Percentiles rank a stretch among this genome's conserved stretches.
phyloP scores from a whole-genome alignment of 2,329 filamentous ascomycete species.

The Talaromyces sp. region DNA sequence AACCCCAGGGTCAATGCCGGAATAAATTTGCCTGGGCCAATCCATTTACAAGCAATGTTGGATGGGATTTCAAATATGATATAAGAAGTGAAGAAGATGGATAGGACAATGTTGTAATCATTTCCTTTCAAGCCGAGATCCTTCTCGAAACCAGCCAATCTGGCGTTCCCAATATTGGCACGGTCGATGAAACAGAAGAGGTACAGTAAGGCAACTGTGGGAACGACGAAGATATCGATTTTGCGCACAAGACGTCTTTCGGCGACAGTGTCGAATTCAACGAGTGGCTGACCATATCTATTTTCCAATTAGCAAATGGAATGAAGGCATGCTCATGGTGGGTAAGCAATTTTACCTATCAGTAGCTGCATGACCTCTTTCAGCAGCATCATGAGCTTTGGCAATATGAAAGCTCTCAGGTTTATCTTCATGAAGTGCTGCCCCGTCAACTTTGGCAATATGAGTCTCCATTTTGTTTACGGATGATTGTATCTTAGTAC shows the following conservation, averaged over 20 bases:
- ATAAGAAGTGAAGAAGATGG: constrained; percentile 74
- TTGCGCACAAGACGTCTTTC: constrained; percentile 60
- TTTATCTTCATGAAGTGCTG: background rate
- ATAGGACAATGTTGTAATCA: constrained; percentile 67
- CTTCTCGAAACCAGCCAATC: constrained; percentile 61
- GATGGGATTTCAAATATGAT: constrained; percentile 46
- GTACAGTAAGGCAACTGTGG: constrained; percentile 64
- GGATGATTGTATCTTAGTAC: background rate
- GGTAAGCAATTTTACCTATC: constrained; percentile 38
- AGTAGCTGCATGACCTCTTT: constrained; percentile 47
- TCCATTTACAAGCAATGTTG: constrained; percentile 19
- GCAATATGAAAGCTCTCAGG: background rate
- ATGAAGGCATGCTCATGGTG: background rate
- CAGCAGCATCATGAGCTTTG: constrained; percentile 39
- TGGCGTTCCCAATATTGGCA: constrained; percentile 72
- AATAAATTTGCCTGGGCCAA: constrained; percentile 70
- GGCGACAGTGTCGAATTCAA: constrained; percentile 56
- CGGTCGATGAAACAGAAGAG: constrained; percentile 72
- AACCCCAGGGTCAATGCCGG: constrained; percentile 61
- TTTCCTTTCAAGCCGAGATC: constrained; percentile 60
- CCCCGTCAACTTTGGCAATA: background rate
- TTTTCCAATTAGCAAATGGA: constrained; percentile 3
- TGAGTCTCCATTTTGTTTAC: background rate
- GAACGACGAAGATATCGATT: constrained; percentile 64
- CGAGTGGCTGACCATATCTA: constrained; percentile 50